Evolutionary conservation across 2,329 filamentous ascomycete genomes (phyloP), one percentile per base, ranked within the genome.

Genomic region (Septoria petroselini): DNA sequence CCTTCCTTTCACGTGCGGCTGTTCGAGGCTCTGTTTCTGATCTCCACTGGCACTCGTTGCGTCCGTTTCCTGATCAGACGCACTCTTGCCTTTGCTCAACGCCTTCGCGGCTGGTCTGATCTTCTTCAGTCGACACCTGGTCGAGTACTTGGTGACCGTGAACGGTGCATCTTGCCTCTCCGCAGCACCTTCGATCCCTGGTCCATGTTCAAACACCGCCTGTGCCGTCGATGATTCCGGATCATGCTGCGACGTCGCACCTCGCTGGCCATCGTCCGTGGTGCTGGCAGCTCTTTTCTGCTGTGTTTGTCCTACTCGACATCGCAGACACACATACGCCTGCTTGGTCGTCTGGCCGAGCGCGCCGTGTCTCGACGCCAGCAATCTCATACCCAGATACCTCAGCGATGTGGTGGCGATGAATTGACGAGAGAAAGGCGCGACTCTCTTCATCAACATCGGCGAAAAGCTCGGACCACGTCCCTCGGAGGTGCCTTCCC

Each of bases 281-380:
- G n/a, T 27, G 14, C 7, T 25, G 33, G 14, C 34, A 19, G 9
- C 23, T 12, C 15, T 23, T 9, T 15, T 38, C 21, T 46, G 43
- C 25, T 39, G n/a, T 35, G 41, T 37, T 19, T 25, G 15, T 21
- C 23, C 34, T 39, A 54, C 17, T 12, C 59, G 50, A 49, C 61
- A 63, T 48, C 58, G 49, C 29, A 61, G 48, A 38, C 61, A 63
- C 11, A 63, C 53, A 30, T 61, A 58, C 31, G 57, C 48, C 9
- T 30, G 44, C 23, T 50, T 50, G 9, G 48, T 50, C 18, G 52
- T 50, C 18, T 51, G 45, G 35, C 45, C 34, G 7, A 34, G 27
- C 17, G 48, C 41, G 41, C 46, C 50, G 33, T 56, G 25, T 35
- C 53, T 30, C n/a, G 47, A 52, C 35, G 49, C 49, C 44, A 58